Percentiles rank a stretch among this genome's conserved stretches.
phyloP scores from a whole-genome alignment of 2,329 filamentous ascomycete species.

The Cladophialophora psammophila region DNA sequence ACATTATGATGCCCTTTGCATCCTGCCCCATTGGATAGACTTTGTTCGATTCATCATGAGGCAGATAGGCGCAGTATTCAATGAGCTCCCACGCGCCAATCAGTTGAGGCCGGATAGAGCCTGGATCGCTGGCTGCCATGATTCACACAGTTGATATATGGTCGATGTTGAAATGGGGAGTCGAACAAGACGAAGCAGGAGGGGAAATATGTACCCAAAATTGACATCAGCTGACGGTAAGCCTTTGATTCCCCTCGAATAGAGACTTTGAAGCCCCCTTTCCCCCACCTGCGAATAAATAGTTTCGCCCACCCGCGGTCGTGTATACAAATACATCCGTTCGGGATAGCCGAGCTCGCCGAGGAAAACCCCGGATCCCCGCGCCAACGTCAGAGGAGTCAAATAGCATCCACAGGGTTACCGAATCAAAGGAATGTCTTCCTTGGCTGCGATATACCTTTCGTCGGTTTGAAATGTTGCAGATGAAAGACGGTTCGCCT shows the following conservation, averaged over 20 bases:
- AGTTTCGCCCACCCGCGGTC: background rate
- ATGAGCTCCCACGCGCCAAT: constrained; percentile 12
- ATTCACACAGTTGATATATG: background rate
- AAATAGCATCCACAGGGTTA: background rate
- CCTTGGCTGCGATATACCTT: background rate
- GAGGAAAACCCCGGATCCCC: background rate
- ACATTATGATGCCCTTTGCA: constrained; percentile 19
- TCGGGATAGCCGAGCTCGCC: constrained; percentile 5
- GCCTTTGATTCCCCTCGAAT: background rate
- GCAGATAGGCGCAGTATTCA: constrained; percentile 10
- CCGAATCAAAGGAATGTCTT: background rate
- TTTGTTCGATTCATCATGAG: constrained; percentile 11
- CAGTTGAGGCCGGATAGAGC: constrained; percentile 4
- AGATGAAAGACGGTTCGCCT: background rate
- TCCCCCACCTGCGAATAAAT: constrained; percentile 1
- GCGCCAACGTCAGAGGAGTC: background rate
- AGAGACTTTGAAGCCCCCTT: background rate
- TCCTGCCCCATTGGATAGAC: constrained; percentile 8
- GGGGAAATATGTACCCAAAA: background rate
- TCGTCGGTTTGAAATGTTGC: background rate
- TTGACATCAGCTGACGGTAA: background rate
- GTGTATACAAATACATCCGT: background rate
- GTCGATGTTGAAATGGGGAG: background rate
- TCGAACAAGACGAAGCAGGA: background rate
- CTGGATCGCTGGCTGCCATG: background rate